Base-by-base conservation (phyloP, 495 filamentous ascomycete genomes). In the Lasiosphaeria ovina region DNA sequence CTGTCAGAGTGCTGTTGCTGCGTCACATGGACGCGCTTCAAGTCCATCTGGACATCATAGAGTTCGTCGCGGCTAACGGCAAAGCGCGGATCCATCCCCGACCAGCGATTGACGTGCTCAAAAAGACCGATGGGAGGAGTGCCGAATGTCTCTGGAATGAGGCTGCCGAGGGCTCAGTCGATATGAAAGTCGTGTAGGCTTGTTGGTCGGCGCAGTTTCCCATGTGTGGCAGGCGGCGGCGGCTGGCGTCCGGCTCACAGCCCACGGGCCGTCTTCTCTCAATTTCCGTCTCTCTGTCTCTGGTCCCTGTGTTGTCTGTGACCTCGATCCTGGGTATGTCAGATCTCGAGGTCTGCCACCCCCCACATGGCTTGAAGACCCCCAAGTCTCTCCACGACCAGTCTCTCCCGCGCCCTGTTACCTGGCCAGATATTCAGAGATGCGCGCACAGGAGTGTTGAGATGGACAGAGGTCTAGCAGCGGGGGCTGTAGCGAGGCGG, bases 1-100 rank as follows among this genome's bases (percentile, higher is more conserved):
- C 92, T 82, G 64, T 96, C 91, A n/a, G 84, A 80, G 74, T 96
- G 91, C 64, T 90, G 86, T 64, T 82, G 81, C 71, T 96, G 91
- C 52, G 88, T 79, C 60, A 85, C 78, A 62, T 93, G 89, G 45
- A 96, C 78, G 67, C 90, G 87, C 74, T 87, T 91, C 77, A 97
- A 80, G 66, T 96, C 91, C 77, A 90, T 89, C 70, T 93, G 88
- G 60, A 96, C 81, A 76, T 87, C 87, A 83, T 90, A 93, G 59
- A 93, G 79, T 74, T 96, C 92, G 79, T 90, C 88, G 66, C 77
- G 77, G 58, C 77, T 74, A 54, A 76, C 74, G 14, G 74, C 40
- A 62, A 81, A 82, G 64, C 80, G 79, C 59, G 77, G 69, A 79
- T 84, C 82, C 82, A 84, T 84, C 55, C 80, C 81, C 73, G 56